Evolutionary conservation across 208 protist genomes (phyloP).

Genomic region (Leishmania aethiopica): DNA sequence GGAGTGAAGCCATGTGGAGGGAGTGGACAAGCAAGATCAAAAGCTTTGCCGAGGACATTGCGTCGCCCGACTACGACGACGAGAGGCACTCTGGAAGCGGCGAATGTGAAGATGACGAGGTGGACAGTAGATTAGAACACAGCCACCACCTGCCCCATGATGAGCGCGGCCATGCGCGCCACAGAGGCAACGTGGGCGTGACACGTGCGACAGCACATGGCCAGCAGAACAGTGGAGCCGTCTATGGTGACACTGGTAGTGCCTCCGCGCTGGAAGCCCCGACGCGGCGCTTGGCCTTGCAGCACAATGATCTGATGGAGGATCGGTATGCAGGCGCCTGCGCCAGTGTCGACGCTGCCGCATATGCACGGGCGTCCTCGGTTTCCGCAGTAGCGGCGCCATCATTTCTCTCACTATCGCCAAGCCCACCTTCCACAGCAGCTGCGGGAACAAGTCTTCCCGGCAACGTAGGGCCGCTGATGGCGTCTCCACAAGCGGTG

Average conservation of each 20-base stretch:
- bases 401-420: background rate
- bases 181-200: background rate
- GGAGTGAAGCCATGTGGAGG: slow-evolving; percentile 44
- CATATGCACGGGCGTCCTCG: background rate
- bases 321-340: background rate
- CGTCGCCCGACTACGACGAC: slow-evolving; percentile 63
- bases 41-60: slow-evolving; percentile 76
- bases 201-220: background rate
- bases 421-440: background rate
- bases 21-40: slow-evolving; percentile 73
- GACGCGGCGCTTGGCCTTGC: background rate
- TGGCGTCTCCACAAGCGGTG: background rate
- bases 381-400: background rate
- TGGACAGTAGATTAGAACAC: background rate
- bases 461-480: background rate
- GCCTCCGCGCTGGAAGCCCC: slow-evolving; percentile 6
- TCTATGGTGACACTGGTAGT: background rate
- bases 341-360: background rate
- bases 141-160: background rate
- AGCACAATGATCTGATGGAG: slow-evolving; percentile 10
- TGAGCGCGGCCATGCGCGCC: background rate
- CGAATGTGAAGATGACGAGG: background rate
- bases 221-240: background rate
- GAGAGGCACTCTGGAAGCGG: slow-evolving; percentile 7
- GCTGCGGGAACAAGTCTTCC: background rate